A percentile compares a stretch with the other conserved stretches of the same genome.
Evolutionary conservation across 768 basidiomycete genomes (phyloP).

Genomic region (Hemileccinum impolitum): DNA sequence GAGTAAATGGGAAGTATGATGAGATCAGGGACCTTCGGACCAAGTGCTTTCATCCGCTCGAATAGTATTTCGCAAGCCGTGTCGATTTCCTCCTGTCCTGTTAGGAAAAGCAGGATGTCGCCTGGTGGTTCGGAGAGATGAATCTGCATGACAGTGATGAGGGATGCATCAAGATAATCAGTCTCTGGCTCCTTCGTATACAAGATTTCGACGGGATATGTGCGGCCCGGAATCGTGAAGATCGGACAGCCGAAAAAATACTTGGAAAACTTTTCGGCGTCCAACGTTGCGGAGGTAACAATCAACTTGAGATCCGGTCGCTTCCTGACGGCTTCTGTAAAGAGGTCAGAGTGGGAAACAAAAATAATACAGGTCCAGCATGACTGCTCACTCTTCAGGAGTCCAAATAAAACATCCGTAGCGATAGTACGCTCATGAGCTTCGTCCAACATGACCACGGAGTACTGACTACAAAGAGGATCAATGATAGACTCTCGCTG

Average conservation of each 20-base stretch:
- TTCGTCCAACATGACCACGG: slow-evolving; percentile 97
- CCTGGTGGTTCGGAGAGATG: slow-evolving; percentile 98
- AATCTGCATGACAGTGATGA: slow-evolving; percentile 99
- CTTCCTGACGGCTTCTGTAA: slow-evolving; percentile 86
- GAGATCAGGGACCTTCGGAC: slow-evolving; percentile 97
- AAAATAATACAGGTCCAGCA: neutral
- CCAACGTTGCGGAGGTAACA: slow-evolving; percentile 97
- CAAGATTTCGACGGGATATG: slow-evolving; percentile 97
- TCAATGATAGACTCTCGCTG: slow-evolving; percentile 96
- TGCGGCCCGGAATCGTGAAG: slow-evolving; percentile 99
- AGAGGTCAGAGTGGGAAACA: slow-evolving; percentile 14
- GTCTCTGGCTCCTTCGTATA: slow-evolving; percentile 98
- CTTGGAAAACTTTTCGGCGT: slow-evolving; percentile 98
- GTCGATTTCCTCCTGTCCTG: slow-evolving; percentile 98
- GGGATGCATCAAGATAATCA: slow-evolving; percentile 96
- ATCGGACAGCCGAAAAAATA: slow-evolving; percentile 99
- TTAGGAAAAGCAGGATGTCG: slow-evolving; percentile 94
- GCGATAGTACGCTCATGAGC: slow-evolving; percentile 98
- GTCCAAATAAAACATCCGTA: slow-evolving; percentile 97
- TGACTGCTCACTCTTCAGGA: slow-evolving; percentile 59
- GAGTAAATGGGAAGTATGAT: slow-evolving; percentile 98
- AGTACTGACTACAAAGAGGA: slow-evolving; percentile 88
- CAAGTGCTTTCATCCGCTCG: slow-evolving; percentile 98
- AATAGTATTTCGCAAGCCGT: slow-evolving; percentile 95
- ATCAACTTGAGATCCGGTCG: slow-evolving; percentile 96